These are phyloP conservation scores for Neonectria sp. DNA, from an alignment of 2,329 filamentous ascomycete genomes.

Conservation along the genomic window DNA sequence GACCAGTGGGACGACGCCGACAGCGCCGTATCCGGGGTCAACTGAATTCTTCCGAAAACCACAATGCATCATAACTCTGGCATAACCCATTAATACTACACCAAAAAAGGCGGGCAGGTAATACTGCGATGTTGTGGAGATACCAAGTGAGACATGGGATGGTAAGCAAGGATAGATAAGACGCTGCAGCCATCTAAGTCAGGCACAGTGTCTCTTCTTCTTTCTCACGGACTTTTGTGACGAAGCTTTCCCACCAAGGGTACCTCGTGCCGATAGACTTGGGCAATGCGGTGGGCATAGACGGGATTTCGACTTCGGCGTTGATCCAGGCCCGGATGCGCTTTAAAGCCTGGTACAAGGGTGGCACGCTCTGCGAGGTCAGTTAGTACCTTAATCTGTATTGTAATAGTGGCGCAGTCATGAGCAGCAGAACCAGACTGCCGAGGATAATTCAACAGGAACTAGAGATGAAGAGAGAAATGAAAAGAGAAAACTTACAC, in stretches of 20 bases:
- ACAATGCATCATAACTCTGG: conserved; percentile 28
- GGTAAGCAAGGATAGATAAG: conserved; percentile 30
- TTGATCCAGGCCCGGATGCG: conserved; percentile 56
- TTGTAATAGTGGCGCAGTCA: conserved; percentile 34
- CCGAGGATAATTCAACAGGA: conserved; percentile 21
- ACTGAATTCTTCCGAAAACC: conserved; percentile 30
- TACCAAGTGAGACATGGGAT: conserved; percentile 28
- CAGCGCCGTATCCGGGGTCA: conserved; percentile 55
- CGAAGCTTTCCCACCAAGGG: conserved; percentile 60
- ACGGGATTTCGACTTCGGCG: conserved; percentile 41
- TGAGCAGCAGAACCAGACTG: conserved; percentile 43
- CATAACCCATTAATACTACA: conserved; percentile 37
- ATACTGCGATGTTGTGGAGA: conserved; percentile 40
- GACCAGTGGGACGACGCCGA: conserved; percentile 55
- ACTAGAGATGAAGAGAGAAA: conserved; percentile 11
- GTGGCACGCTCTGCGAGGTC: conserved; percentile 56
- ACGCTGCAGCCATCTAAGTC: conserved; percentile 49
- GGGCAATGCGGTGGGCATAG: conserved; percentile 32
- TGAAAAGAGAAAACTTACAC: conserved; percentile 51
- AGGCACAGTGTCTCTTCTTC: conserved; percentile 57
- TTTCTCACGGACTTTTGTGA: conserved; percentile 49
- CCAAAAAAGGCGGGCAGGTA: conserved; percentile 47
- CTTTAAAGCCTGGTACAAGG: conserved; percentile 52
- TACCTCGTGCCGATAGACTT: conserved; percentile 48
- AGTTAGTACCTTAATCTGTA: conserved; percentile 42